A percentile compares a stretch with the other conserved stretches of the same genome.
phyloP scores from a whole-genome alignment of 2,329 filamentous ascomycete genomes.

The Sporothrix brasiliensis region DNA sequence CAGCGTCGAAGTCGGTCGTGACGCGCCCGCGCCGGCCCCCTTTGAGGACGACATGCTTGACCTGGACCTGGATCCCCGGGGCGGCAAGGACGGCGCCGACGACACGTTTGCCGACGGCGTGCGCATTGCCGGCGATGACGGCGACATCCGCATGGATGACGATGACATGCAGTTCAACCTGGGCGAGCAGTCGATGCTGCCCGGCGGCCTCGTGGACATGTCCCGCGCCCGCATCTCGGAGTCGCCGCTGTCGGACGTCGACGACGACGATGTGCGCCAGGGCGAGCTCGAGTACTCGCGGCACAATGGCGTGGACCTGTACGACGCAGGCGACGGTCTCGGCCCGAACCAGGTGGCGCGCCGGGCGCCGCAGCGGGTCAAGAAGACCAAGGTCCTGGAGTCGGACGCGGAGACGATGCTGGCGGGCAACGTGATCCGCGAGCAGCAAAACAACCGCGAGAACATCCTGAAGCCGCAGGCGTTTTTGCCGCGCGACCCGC shows the following conservation, averaged over 20 bases:
- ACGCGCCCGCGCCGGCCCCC: constrained; percentile 69
- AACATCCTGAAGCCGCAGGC: constrained; percentile 81
- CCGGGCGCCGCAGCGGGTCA: constrained; percentile 71
- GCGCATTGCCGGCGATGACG: constrained; percentile 65
- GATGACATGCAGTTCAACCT: constrained; percentile 68
- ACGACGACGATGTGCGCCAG: constrained; percentile 63
- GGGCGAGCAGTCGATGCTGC: constrained; percentile 61
- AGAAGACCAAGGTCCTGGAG: constrained; percentile 76
- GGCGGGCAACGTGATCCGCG: constrained; percentile 75
- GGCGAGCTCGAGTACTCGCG: constrained; percentile 62
- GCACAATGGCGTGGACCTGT: constrained; percentile 59
- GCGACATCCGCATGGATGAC: constrained; percentile 63
- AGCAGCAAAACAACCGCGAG: constrained; percentile 81
- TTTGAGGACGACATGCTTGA: constrained; percentile 72
- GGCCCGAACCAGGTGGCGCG: constrained; percentile 59
- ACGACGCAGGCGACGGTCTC: constrained; percentile 62
- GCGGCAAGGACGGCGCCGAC: constrained; percentile 60
- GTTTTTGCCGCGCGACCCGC: constrained; percentile 84
- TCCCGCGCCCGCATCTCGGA: constrained; percentile 66
- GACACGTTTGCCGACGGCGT: constrained; percentile 59
- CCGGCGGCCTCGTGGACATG: constrained; percentile 52
- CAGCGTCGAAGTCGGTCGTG: constrained; percentile 88
- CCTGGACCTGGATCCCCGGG: constrained; percentile 58
- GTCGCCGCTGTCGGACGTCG: constrained; percentile 70
- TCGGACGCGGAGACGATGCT: constrained; percentile 82